These are phyloP conservation scores for Starmerella cellae DNA, from an alignment of 805 yeast genomes.

Conservation along the genomic window DNA sequence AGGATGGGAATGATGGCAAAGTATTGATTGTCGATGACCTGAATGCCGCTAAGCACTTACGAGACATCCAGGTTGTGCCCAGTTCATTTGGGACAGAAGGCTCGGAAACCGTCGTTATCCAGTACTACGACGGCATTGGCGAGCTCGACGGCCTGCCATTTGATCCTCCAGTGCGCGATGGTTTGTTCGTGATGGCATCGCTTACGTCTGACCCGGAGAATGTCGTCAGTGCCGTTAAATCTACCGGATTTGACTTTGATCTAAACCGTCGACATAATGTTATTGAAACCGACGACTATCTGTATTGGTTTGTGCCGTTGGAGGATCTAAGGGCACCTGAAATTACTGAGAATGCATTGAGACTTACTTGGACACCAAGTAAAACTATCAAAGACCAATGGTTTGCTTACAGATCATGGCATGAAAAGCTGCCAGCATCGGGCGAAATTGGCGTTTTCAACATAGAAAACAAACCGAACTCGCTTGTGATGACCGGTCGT, in stretches of 20 bases:
- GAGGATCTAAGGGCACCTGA: too few relatives aligned
- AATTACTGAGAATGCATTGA: too few relatives aligned
- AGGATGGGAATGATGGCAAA: background rate
- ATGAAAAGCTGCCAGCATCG: background rate
- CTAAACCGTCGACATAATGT: background rate
- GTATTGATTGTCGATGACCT: background rate
- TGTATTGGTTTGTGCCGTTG: background rate
- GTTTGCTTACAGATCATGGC: slow-evolving; percentile 11
- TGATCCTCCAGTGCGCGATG: slow-evolving; percentile 5
- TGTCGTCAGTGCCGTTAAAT: background rate
- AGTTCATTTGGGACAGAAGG: too few relatives aligned
- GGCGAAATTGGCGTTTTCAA: slow-evolving; percentile 14
- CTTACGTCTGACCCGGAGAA: background rate
- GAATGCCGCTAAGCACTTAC: slow-evolving; percentile 3
- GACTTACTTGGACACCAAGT: too few relatives aligned
- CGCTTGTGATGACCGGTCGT: slow-evolving; percentile 11
- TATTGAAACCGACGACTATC: background rate
- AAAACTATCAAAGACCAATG: slow-evolving; percentile 22
- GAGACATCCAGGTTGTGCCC: background rate
- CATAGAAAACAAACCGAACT: background rate
- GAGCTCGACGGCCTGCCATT: slow-evolving; percentile 2
- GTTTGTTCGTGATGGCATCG: background rate
- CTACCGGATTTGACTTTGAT: background rate
- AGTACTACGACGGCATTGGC: background rate
- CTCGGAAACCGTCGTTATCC: background rate